Conservation (phyloP, 345 rosid genomes). For the Angophora floribunda region DNA sequence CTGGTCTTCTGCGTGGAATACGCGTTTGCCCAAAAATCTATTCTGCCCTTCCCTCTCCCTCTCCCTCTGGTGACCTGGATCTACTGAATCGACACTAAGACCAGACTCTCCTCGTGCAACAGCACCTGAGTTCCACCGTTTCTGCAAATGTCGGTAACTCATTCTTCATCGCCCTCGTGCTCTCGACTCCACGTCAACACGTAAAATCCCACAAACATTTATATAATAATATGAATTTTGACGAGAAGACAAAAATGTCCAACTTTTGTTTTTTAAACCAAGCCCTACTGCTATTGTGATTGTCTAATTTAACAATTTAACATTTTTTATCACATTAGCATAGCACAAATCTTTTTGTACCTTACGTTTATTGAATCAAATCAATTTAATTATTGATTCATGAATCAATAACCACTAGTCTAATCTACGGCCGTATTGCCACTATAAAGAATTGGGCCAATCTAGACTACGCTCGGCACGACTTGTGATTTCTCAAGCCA, state of each 20-base stretch:
- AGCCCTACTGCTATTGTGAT: not conserved
- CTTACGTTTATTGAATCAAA: accelerated
- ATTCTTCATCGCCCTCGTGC: not conserved
- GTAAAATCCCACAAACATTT: not conserved
- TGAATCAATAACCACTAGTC: not conserved
- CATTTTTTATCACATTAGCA: accelerated
- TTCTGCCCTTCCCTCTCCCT: not conserved
- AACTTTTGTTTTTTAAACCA: not conserved
- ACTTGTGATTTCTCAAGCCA: not conserved
- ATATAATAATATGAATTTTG: not conserved
- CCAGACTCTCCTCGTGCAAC: not conserved
- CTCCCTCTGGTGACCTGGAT: not conserved
- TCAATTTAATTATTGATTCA: not conserved
- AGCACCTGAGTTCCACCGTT: not conserved
- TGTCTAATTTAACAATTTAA: not conserved
- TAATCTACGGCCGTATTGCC: accelerated
- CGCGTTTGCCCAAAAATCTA: not conserved
- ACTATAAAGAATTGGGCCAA: not conserved
- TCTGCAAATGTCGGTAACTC: not conserved
- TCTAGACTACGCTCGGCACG: accelerated
- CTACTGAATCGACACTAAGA: not conserved
- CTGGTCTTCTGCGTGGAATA: not conserved
- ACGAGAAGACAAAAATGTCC: not conserved
- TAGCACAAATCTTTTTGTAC: not conserved
- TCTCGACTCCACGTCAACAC: not conserved